Conservation (phyloP, 2,329 filamentous ascomycete species). For the Penicillium polonicum region DNA sequence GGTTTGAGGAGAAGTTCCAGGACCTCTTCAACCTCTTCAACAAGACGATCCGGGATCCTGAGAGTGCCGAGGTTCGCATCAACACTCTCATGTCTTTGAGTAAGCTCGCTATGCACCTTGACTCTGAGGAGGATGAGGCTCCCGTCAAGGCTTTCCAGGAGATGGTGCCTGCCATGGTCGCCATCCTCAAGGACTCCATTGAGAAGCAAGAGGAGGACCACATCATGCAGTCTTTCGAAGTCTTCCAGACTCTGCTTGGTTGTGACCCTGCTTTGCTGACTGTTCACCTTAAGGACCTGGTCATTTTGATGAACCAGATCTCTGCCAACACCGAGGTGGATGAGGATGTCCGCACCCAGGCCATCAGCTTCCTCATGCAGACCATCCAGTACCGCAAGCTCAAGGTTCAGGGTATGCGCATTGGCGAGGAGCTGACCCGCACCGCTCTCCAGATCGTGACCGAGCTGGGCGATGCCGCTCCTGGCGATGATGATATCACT, state of each 20-base stretch:
- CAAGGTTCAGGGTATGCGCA: slow-evolving; percentile 87
- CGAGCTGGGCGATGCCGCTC: slow-evolving; percentile 68
- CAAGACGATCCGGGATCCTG: slow-evolving; percentile 83
- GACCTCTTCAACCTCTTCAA: slow-evolving; percentile 81
- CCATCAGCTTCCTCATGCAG: slow-evolving; percentile 91
- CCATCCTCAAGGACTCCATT: slow-evolving; percentile 81
- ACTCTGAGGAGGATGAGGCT: slow-evolving; percentile 78
- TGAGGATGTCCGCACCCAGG: slow-evolving; percentile 84
- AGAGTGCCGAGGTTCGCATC: slow-evolving; percentile 88
- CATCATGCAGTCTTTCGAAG: slow-evolving; percentile 87
- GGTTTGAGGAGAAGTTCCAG: slow-evolving; percentile 76
- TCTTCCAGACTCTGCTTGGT: slow-evolving; percentile 91
- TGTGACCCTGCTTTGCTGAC: slow-evolving; percentile 84
- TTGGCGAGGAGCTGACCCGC: slow-evolving; percentile 82
- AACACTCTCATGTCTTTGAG: slow-evolving; percentile 92
- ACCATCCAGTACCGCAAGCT: slow-evolving; percentile 87
- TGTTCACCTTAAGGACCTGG: slow-evolving; percentile 81
- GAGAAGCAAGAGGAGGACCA: slow-evolving; percentile 80
- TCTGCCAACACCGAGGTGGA: slow-evolving; percentile 72
- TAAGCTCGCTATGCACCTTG: slow-evolving; percentile 80
- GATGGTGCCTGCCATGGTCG: slow-evolving; percentile 83
- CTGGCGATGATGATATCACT: slow-evolving; percentile 80
- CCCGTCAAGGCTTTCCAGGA: slow-evolving; percentile 73
- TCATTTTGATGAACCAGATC: slow-evolving; percentile 91
- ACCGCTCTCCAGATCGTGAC: slow-evolving; percentile 87